Percentiles rank a stretch among this genome's conserved stretches.
Conservation (phyloP, 2,329 filamentous ascomycete genomes). For the Talaromyces sp. region DNA sequence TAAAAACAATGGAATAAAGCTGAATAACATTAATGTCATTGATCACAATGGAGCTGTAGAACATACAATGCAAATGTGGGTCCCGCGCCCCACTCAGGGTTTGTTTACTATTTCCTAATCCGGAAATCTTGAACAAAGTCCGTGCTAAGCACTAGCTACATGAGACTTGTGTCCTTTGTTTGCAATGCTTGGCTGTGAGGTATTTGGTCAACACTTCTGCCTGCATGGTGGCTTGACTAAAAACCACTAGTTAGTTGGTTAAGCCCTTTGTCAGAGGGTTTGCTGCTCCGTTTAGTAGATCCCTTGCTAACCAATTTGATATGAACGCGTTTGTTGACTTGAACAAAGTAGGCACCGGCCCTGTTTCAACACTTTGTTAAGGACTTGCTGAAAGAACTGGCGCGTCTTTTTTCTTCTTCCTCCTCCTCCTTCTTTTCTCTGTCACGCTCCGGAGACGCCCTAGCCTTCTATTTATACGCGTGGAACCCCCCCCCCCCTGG, state of each 20-base stretch:
- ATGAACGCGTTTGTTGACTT: not conserved
- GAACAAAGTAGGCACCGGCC: not conserved
- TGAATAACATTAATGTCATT: not conserved
- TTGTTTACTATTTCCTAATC: slow-evolving; percentile 14
- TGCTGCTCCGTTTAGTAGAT: not conserved
- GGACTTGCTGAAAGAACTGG: not conserved
- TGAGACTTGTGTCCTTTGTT: not conserved
- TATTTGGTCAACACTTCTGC: not conserved
- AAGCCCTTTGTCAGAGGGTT: not conserved
- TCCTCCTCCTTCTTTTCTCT: too few relatives aligned
- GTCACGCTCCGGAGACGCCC: not conserved
- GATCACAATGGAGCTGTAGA: not conserved
- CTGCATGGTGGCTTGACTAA: not conserved
- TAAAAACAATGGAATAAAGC: not conserved
- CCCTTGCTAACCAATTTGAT: not conserved
- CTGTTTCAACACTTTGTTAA: not conserved
- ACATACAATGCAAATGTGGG: not conserved
- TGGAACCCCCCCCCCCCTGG: not conserved
- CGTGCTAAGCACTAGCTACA: not conserved
- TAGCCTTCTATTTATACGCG: not conserved
- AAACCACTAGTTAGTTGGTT: not conserved
- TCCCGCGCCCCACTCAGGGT: not conserved
- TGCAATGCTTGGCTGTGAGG: not conserved
- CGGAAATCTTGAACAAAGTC: slow-evolving; percentile 6
- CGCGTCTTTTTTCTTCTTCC: not conserved